phyloP scores from a whole-genome alignment of 352 stramenopile genomes.

The Phytophthora cryptogea region DNA sequence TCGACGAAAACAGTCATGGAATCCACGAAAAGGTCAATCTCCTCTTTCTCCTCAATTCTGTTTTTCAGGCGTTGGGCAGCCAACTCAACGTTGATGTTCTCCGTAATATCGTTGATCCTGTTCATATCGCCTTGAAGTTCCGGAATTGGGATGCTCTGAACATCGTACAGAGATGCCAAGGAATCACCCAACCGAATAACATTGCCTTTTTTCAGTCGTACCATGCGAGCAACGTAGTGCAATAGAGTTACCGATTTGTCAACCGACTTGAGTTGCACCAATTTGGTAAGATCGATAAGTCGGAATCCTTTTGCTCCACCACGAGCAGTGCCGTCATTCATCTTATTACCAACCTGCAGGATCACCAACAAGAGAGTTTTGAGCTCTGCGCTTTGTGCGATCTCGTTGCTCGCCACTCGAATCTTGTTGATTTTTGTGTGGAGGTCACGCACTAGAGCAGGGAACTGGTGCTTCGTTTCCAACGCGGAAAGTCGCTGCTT shows the following conservation, averaged over 20 bases:
- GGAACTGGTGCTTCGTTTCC: conserved; percentile 72
- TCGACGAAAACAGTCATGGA: conserved; percentile 72
- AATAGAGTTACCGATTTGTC: conserved; percentile 70
- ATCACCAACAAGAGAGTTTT: conserved; percentile 71
- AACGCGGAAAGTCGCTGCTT: conserved; percentile 66
- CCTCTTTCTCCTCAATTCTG: conserved; percentile 70
- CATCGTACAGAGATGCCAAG: conserved; percentile 68
- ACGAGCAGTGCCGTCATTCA: conserved; percentile 78
- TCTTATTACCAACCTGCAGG: conserved; percentile 85
- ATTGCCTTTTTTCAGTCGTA: conserved; percentile 72
- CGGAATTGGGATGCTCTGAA: conserved; percentile 78
- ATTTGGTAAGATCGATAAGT: conserved; percentile 65
- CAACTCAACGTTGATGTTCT: conserved; percentile 67
- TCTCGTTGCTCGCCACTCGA: conserved; percentile 54
- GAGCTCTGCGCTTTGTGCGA: conserved; percentile 69
- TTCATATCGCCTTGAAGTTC: conserved; percentile 77
- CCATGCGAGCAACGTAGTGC: conserved; percentile 75
- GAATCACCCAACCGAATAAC: conserved; percentile 63
- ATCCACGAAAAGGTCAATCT: conserved; percentile 61
- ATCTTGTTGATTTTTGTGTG: conserved; percentile 74
- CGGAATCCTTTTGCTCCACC: conserved; percentile 78
- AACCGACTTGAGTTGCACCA: conserved; percentile 68
- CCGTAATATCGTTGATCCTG: conserved; percentile 61
- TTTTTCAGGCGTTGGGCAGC: conserved; percentile 77
- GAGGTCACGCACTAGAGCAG: conserved; percentile 59